Evolutionary conservation across 2,329 filamentous ascomycete species (phyloP).

Genomic region (Colletotrichum phormii): DNA sequence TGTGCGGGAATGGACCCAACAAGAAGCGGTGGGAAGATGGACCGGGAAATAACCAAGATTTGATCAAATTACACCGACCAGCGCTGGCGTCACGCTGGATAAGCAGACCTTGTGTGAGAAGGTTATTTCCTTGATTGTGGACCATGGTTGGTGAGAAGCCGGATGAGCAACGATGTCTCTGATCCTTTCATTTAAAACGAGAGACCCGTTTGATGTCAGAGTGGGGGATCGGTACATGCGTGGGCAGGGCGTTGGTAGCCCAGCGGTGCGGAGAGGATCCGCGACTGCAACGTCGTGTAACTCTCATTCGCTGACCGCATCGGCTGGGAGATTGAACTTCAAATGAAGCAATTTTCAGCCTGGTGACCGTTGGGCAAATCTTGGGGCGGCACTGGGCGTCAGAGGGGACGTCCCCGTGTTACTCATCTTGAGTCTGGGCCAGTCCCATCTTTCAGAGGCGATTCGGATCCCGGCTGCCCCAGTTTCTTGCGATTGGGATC

Average conservation of each 20-base stretch:
- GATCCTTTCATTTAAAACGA: conserved; percentile 37
- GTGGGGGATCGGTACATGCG: conserved; percentile 30
- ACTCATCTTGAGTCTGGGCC: not conserved
- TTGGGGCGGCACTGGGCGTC: not conserved
- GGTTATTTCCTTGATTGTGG: conserved; percentile 31
- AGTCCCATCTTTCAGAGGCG: not conserved
- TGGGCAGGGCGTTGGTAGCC: conserved; percentile 14
- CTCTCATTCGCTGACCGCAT: conserved; percentile 25
- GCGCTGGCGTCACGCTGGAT: conserved; percentile 26
- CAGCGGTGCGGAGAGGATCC: conserved; percentile 30
- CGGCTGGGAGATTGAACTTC: conserved; percentile 31
- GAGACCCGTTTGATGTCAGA: conserved; percentile 34
- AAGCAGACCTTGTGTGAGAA: conserved; percentile 27
- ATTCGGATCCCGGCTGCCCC: conserved; percentile 13
- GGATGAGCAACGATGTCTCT: conserved; percentile 17
- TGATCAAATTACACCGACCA: conserved; percentile 16
- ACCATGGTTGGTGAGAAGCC: conserved; percentile 30
- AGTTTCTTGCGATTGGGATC: not conserved
- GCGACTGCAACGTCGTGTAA: conserved; percentile 31
- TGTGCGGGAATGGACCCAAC: conserved; percentile 12
- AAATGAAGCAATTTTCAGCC: conserved; percentile 34
- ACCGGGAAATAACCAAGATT: conserved; percentile 28
- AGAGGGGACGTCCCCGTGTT: not conserved
- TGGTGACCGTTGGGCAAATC: conserved; percentile 4
- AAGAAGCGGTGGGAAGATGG: conserved; percentile 20